Conservation (phyloP, 1,284 basidiomycete genomes). For the Boletus albobrunnescens region DNA sequence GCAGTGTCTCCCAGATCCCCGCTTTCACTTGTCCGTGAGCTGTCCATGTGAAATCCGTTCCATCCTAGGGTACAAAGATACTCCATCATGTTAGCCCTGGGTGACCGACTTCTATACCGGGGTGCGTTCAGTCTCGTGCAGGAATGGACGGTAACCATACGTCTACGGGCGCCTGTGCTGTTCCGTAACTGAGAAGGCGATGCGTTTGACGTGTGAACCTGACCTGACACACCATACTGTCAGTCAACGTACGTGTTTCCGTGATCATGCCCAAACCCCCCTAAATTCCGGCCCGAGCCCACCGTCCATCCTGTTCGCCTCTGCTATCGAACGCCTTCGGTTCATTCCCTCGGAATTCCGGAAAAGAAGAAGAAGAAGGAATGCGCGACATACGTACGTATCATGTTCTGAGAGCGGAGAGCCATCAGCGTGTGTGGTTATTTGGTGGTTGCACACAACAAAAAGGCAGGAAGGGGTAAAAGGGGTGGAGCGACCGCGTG, state of each 20-base stretch:
- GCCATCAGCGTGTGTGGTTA: background rate
- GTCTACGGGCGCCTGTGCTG: background rate
- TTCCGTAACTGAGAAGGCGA: conserved; percentile 2
- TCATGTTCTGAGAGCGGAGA: background rate
- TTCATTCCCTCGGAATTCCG: conserved; percentile 25
- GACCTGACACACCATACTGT: background rate
- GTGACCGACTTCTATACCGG: conserved; percentile 10
- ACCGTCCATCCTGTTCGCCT: background rate
- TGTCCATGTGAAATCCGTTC: conserved; percentile 8
- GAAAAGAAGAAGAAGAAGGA: conserved; percentile 6
- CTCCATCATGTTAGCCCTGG: conserved; percentile 1
- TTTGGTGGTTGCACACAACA: conserved; percentile 4
- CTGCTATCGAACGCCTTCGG: background rate
- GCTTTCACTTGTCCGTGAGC: background rate
- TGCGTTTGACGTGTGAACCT: conserved; percentile 2
- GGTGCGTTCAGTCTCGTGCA: background rate
- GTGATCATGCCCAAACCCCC: background rate
- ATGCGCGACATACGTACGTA: conserved; percentile 11
- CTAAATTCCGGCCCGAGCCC: conserved; percentile 2
- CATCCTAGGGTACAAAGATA: conserved; percentile 6
- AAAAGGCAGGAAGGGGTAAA: background rate
- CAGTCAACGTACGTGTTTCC: background rate
- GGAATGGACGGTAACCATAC: background rate
- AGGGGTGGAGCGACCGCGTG: conserved; percentile 7
- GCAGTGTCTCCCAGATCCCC: background rate